Base-by-base conservation (phyloP, 2,329 filamentous ascomycete genomes). In the Trichoderma aggressivum region DNA sequence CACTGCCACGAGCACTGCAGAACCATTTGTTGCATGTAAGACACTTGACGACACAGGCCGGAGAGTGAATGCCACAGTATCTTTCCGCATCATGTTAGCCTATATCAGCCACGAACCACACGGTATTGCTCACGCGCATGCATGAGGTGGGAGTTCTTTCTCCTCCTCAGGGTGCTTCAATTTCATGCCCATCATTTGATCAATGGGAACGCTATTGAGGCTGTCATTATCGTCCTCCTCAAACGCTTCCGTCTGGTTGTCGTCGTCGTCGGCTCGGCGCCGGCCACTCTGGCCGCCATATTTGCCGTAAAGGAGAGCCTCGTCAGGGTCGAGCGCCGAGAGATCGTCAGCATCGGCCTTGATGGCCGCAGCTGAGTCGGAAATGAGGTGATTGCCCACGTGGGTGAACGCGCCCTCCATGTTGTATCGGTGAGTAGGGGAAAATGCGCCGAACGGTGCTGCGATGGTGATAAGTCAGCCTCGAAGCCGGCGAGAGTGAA, bases 11-110 rank as follows among this genome's bases (percentile, higher is more conserved):
- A 72, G 95, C 94, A 82, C 94, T 98, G 84, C 96, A 99, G 81
- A 99, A 99, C 96, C 96, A 99, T 81, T 98, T 99, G 85, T 89
- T 95, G 85, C 96, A 99, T 72, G 91, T 88, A 73, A 99, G 87
- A 79, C 96, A 99, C 84, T 98, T 98, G 77, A 99, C 96, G 71
- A 99, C 97, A 75, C 92, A 96, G 79, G 92, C 92, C 2, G 96
- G 92, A 71, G 97, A 97, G 84, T 99, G 96, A 74, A 99, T 99
- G 72, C 96, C 96, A 80, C 96, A 99, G 82, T 98, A 98, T 50
- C 94, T 96, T 79, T 61, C 73, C 53, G n/a, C 67, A 58, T 73
- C 60, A 43, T 71, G 74, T 80, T 76, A 79, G 79, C 53, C 62
- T 58, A 50, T 70, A 64, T 53, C 68, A 30, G 70, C 64, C 59